Evolutionary conservation across 2,329 filamentous ascomycete species (phyloP).

Genomic region (Cercospora sojina): DNA sequence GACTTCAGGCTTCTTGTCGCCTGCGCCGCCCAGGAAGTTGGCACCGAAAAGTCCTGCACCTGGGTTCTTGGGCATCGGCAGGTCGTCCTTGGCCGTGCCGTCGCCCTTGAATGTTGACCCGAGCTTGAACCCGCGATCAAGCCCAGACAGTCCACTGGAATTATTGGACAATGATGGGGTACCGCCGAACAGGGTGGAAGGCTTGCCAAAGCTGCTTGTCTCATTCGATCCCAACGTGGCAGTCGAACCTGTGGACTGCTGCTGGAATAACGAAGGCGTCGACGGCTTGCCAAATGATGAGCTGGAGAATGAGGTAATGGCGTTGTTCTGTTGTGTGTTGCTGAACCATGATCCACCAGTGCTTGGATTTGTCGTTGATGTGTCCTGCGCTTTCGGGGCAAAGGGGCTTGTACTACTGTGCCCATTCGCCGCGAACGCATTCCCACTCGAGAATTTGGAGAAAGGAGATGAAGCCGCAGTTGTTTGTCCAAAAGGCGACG

Average conservation of each 20-base stretch:
- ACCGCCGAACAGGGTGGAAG: slow-evolving; percentile 30
- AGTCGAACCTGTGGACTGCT: slow-evolving; percentile 43
- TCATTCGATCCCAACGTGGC: slow-evolving; percentile 40
- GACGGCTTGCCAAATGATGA: slow-evolving; percentile 17
- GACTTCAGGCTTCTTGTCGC: slow-evolving; percentile 38
- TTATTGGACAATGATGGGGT: slow-evolving; percentile 33
- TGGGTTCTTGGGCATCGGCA: slow-evolving; percentile 47
- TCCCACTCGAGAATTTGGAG: slow-evolving; percentile 2
- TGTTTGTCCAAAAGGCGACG: slow-evolving; percentile 26
- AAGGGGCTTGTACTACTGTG: neutral
- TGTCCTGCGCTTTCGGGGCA: neutral
- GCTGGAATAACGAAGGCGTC: slow-evolving; percentile 16
- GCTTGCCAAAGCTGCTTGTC: slow-evolving; percentile 37
- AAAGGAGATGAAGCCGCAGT: slow-evolving; percentile 1
- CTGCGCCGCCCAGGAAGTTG: slow-evolving; percentile 28
- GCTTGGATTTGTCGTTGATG: neutral
- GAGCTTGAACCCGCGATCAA: slow-evolving; percentile 61
- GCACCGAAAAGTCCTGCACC: slow-evolving; percentile 36
- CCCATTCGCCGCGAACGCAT: neutral
- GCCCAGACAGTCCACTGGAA: slow-evolving; percentile 32
- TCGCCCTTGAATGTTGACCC: slow-evolving; percentile 67
- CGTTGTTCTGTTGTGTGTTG: slow-evolving; percentile 3
- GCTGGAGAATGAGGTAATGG: slow-evolving; percentile 22
- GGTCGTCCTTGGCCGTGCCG: slow-evolving; percentile 59
- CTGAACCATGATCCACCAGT: neutral